Percentiles rank a stretch among this genome's conserved stretches.
phyloP scores from a whole-genome alignment of 306 rosid genomes.

The Vigna unguiculata region DNA sequence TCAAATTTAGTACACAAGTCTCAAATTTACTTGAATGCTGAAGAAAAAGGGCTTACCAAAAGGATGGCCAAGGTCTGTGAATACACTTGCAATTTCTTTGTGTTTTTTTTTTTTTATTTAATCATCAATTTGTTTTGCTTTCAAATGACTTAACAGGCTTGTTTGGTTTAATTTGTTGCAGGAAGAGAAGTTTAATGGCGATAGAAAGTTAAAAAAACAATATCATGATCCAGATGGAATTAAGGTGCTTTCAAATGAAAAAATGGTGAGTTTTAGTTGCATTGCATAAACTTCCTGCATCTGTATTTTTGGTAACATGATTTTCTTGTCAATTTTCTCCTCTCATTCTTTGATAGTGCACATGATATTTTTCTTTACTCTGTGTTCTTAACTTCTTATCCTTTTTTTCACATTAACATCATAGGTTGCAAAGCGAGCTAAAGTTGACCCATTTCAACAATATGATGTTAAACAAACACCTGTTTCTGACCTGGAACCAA shows the following conservation, averaged over 20 bases:
- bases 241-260: slow-evolving; percentile 66
- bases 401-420: not conserved
- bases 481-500: slow-evolving; percentile 54
- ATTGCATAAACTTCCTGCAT: slow-evolving; percentile 28
- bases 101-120: not conserved
- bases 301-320: slow-evolving; percentile 20
- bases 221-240: slow-evolving; percentile 52
- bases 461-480: slow-evolving; percentile 55
- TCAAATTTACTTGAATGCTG: slow-evolving; percentile 49
- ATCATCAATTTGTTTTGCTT: slow-evolving; percentile 8
- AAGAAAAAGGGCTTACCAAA: slow-evolving; percentile 52
- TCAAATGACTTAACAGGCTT: slow-evolving; percentile 33
- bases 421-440: slow-evolving; percentile 67
- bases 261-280: slow-evolving; percentile 63
- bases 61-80: slow-evolving; percentile 55
- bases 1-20: slow-evolving; percentile 49
- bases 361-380: slow-evolving; percentile 35
- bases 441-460: slow-evolving; percentile 54
- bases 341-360: not conserved
- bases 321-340: slow-evolving; percentile 23
- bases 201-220: slow-evolving; percentile 56
- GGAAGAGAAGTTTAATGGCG: slow-evolving; percentile 64
- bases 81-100: slow-evolving; percentile 29
- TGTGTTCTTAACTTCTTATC: slow-evolving; percentile 33
- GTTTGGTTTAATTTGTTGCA: slow-evolving; percentile 34